Evolutionary conservation across 1,284 basidiomycete species (phyloP), one percentile per base, ranked within the genome.

Genomic region (Xerocomus minutiporus): DNA sequence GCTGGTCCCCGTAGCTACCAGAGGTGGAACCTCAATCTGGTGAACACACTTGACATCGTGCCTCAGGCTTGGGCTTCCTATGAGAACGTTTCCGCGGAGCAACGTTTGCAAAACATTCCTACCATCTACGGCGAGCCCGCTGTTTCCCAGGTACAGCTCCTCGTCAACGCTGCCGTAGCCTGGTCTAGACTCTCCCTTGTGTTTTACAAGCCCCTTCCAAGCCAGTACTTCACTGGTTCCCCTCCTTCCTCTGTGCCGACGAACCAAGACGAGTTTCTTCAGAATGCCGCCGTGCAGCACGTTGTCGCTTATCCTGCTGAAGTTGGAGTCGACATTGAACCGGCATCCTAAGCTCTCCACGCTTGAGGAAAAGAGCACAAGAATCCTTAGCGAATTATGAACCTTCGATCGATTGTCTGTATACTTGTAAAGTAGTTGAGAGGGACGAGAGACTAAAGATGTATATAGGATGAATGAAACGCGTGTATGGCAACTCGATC

Each of bases 11-110:
- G 13, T 6, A 35, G 40, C n/a, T 57, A 60, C 39, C 35, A 56
- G 12, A 47, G 47, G 17, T 59, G 58, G 58, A 60, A 57, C 43
- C 47, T 36, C 38, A 57, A 60, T 28, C 43, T 59, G 15, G 50
- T 57, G 36, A 60, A 59, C 40, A 17, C 13, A 2, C 44, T 49
- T 11, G 20, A 20, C 20, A 20, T 20, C 20, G 20, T 20, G 20
- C 20, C 20, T 20, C 20, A 20, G 20, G 20, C 51, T 5, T 59
- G 57, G 58, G 47, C 47, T 5, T 12, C 23, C n/a, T 13, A 13
- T 6, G 26, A 3, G 11, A 1, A 2, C 13, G 9, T 31, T 34
- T 53, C 48, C 15, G 28, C 41, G 4, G 20, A 39, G n/a, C 58
- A 53, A 49, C 50, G 57, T 41, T 2, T 60, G 40, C 15, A 11